Conservation (phyloP, 768 basidiomycete species). For the Panaeolus papilionaceus region DNA sequence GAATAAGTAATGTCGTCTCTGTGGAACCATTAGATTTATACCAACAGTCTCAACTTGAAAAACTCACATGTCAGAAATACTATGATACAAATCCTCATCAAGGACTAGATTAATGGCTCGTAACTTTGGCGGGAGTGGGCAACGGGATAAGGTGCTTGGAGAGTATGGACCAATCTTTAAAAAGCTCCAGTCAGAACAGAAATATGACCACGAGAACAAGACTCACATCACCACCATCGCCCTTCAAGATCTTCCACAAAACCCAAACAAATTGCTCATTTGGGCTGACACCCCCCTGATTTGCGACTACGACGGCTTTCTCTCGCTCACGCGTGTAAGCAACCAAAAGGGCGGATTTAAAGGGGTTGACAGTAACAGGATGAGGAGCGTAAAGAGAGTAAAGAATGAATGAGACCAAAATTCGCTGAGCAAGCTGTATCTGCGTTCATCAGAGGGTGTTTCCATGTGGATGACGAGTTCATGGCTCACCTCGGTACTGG, state of each 20-base stretch:
- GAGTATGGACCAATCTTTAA: constrained; percentile 84
- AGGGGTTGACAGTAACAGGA: constrained; percentile 81
- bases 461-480: constrained; percentile 21
- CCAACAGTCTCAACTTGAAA: neutral
- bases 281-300: constrained; percentile 53
- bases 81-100: constrained; percentile 66
- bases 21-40: constrained; percentile 18
- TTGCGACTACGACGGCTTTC: constrained; percentile 58
- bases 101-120: constrained; percentile 74
- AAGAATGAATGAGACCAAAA: constrained; percentile 80
- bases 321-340: constrained; percentile 75
- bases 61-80: constrained; percentile 54
- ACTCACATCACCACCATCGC: constrained; percentile 82
- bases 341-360: constrained; percentile 73
- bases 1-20: constrained; percentile 54
- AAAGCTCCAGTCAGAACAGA: constrained; percentile 9
- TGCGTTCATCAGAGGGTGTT: constrained; percentile 19
- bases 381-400: constrained; percentile 83
- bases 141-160: constrained; percentile 73
- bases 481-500: constrained; percentile 57
- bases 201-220: constrained; percentile 12
- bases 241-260: constrained; percentile 85
- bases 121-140: constrained; percentile 78
- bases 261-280: constrained; percentile 88
- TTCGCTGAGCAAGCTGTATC: constrained; percentile 69